Base-by-base conservation (phyloP, 2,329 filamentous ascomycete species). In the Monosporascus cannonballus region DNA sequence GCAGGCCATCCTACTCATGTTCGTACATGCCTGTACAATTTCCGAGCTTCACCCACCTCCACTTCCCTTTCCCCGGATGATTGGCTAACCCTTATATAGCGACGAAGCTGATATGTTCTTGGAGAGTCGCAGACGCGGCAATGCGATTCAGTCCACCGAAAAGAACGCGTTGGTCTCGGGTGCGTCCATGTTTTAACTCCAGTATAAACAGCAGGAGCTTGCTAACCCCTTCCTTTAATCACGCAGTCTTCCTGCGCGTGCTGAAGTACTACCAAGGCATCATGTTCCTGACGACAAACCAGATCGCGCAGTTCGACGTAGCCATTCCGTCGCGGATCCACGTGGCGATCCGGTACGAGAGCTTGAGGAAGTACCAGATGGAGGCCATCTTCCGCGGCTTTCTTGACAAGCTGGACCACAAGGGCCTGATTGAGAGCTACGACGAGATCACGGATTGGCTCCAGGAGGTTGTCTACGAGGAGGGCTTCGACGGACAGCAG, bases 291-390 rank as follows among this genome's bases (percentile, higher is more conserved):
- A 62, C 59, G 2, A 65, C 61, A 2, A 66, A 65, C 37, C 61
- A 59, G n/a, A 62, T 64, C 27, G 53, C 52, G 3, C 50, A 52
- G 42, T 59, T 65, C 56, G 63, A 66, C 48, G 50, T 61, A 3
- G 62, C 62, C 2, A 54, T 67, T 3, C 54, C 54, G 34, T 65
- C 59, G 0, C 54, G 62, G 11, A 59, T 66, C 47, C 55, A 66
- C 46, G 51, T 66, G 22, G 59, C 52, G 8, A 56, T 64, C 20
- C 54, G 53, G 39, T 66, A 61, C 47, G 54, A 54, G 20, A 25
- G 48, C 6, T 42, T 54, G 46, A 46, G 44, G 5, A 30, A 17
- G 25, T 15, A n/a, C 8, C 50, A 55, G 39, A 48, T 50, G 25
- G 37, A 50, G 48, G 6, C 7, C 6, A 52, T 60, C 41, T 59